Conservation (phyloP, 2,329 filamentous ascomycete species). For the Drechslera avenae region DNA sequence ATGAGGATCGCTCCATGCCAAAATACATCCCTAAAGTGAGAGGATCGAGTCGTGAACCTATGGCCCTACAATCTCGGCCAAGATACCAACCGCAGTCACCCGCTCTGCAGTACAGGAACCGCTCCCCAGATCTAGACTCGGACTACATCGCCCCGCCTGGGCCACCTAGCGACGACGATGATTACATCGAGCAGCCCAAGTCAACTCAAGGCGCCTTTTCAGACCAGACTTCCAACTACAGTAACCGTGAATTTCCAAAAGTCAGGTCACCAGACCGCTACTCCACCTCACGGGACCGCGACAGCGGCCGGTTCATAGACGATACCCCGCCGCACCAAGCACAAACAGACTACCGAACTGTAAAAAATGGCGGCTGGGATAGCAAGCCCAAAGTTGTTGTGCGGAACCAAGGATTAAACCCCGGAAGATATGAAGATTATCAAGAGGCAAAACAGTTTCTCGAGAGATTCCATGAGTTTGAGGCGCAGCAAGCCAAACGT, state of each 20-base stretch:
- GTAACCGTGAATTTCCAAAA: background rate
- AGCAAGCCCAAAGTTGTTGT: constrained; percentile 16
- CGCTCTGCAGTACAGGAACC: background rate
- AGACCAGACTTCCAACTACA: constrained; percentile 1
- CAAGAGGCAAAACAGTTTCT: constrained; percentile 11
- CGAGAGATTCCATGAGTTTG: background rate
- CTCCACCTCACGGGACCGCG: background rate
- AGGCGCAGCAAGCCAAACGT: background rate
- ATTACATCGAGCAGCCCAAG: constrained; percentile 8
- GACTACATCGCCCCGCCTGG: constrained; percentile 4
- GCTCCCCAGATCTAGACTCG: constrained; percentile 3
- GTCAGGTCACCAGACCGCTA: background rate
- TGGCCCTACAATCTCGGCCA: background rate
- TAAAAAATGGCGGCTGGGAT: constrained; percentile 18
- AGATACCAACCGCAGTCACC: background rate
- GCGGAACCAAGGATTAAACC: constrained; percentile 12
- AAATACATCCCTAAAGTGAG: constrained; percentile 3
- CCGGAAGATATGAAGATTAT: constrained; percentile 10
- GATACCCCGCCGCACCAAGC: background rate
- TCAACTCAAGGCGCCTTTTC: background rate
- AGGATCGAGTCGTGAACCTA: background rate
- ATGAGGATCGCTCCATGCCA: constrained; percentile 1
- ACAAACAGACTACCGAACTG: background rate
- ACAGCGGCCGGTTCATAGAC: background rate
- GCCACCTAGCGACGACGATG: constrained; percentile 9